Evolutionary conservation across 1,284 basidiomycete species (phyloP), one percentile per base, ranked within the genome.

Genomic region (Trichosporon sp.): DNA sequence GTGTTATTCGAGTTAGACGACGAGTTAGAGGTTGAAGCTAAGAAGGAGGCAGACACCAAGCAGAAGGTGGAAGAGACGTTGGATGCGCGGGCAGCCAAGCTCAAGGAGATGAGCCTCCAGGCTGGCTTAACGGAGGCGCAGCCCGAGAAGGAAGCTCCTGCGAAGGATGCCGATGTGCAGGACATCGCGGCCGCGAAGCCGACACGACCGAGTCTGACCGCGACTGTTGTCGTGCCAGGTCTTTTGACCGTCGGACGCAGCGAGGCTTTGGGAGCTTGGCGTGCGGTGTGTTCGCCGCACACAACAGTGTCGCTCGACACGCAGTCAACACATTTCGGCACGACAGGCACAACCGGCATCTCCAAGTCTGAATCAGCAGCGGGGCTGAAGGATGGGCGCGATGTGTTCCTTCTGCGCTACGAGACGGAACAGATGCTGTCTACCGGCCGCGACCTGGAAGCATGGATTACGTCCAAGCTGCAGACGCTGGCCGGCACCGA

Each of bases 11-110:
- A 74, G 65, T 66, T 74, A 16, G 64, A 68, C 16, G 73, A 65
- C 6, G 38, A 56, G 2, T 54, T 73, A 1, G 43, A 37, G 40
- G 64, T 56, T 5, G 64, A 66, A 68, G 79, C 31, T 0, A 87
- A 94, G 72, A 87, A 91, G 67, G 90, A 91, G 78, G 90, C 90
- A 74, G 89, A 91, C 76, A 88, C 88, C 74, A 91, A 91, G 81
- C 92, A 94, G 80, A 87, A 88, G 5, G 86, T 89, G 70, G 88
- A 91, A 78, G 91, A 68, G 70, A 66, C 48, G 14, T 26, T 65
- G 40, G 70, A 71, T 32, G 64, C 68, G 26, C 59, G 46, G 21
- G 70, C 59, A 10, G 32, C 16, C 12, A 35, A 63, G 59, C 59
- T 63, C 10, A 63, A 54, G 43, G 46, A 32, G 19, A 54, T 67